phyloP scores from a whole-genome alignment of 306 rosid species.

The Styphnolobium japonicum region DNA sequence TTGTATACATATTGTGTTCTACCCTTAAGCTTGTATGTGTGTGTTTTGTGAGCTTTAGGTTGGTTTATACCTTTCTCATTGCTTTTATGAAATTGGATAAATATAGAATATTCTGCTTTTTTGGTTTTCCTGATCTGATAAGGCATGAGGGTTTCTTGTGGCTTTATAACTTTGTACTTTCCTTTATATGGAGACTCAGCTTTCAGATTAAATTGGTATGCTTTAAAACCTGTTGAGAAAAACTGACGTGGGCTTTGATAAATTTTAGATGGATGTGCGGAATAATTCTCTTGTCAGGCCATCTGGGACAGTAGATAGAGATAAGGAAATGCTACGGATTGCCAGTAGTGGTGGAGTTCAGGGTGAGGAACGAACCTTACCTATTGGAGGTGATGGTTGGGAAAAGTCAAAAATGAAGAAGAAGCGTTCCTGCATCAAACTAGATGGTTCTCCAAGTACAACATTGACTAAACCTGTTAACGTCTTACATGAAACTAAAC shows the following conservation, averaged over 20 bases:
- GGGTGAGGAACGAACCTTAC: slow-evolving; percentile 78
- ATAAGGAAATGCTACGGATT: slow-evolving; percentile 79
- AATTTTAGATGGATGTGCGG: slow-evolving; percentile 77
- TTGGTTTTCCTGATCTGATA: slow-evolving; percentile 7
- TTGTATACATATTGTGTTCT: slow-evolving; percentile 3
- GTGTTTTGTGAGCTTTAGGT: slow-evolving; percentile 21
- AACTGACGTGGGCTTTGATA: slow-evolving; percentile 34
- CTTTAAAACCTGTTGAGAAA: slow-evolving; percentile 9
- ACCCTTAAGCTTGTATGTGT: slow-evolving; percentile 3
- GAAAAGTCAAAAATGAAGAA: slow-evolving; percentile 95
- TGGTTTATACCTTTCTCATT: slow-evolving; percentile 11
- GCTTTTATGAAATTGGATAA: slow-evolving; percentile 7
- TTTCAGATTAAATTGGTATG: slow-evolving; percentile 18
- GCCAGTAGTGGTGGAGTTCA: slow-evolving; percentile 62
- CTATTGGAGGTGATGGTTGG: slow-evolving; percentile 92
- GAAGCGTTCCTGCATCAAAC: slow-evolving; percentile 91
- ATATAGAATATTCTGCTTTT: not conserved
- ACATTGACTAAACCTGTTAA: slow-evolving; percentile 62
- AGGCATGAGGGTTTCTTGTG: not conserved
- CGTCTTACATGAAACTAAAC: slow-evolving; percentile 81
- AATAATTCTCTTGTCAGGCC: slow-evolving; percentile 73
- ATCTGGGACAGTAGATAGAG: slow-evolving; percentile 78
- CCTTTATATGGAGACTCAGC: slow-evolving; percentile 16
- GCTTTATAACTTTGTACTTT: slow-evolving; percentile 18
- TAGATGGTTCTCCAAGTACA: slow-evolving; percentile 76